A percentile compares a stretch with the other conserved stretches of the same genome.
Evolutionary conservation across 768 basidiomycete genomes (phyloP).

Genomic region (Pulveroboletus ravenelii): DNA sequence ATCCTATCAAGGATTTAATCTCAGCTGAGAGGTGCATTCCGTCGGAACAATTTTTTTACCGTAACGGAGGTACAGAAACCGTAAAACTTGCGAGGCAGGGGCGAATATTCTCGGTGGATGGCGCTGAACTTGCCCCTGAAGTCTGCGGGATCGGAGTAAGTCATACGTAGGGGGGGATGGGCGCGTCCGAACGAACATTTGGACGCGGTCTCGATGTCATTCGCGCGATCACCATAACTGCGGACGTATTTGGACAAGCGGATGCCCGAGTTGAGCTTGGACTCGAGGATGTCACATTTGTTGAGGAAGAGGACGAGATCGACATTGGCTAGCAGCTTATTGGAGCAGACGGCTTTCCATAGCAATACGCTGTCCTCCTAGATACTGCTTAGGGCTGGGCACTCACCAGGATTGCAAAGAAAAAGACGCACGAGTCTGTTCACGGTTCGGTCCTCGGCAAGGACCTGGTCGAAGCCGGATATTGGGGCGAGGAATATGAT

Average conservation of each 20-base stretch:
- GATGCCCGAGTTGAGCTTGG: constrained; percentile 62
- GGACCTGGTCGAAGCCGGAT: constrained; percentile 52
- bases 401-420: background rate
- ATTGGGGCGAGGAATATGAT: constrained; percentile 60
- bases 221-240: constrained; percentile 63
- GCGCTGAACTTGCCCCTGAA: constrained; percentile 68
- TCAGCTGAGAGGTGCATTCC: background rate
- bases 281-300: constrained; percentile 71
- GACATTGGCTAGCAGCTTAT: constrained; percentile 64
- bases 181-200: constrained; percentile 46
- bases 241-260: constrained; percentile 64
- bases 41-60: constrained; percentile 29
- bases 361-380: constrained; percentile 75
- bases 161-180: background rate
- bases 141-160: constrained; percentile 37
- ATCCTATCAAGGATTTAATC: constrained; percentile 39
- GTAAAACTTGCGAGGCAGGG: constrained; percentile 70
- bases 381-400: background rate
- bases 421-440: constrained; percentile 41
- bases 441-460: constrained; percentile 47
- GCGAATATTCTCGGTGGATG: constrained; percentile 73
- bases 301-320: constrained; percentile 79
- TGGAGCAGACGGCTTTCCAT: constrained; percentile 70
- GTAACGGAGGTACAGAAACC: constrained; percentile 76
- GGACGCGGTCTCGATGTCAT: constrained; percentile 64